A percentile compares a stretch with the other conserved stretches of the same genome.
Conservation (phyloP, 352 stramenopile genomes). For the Phytophthora tentaculata region DNA sequence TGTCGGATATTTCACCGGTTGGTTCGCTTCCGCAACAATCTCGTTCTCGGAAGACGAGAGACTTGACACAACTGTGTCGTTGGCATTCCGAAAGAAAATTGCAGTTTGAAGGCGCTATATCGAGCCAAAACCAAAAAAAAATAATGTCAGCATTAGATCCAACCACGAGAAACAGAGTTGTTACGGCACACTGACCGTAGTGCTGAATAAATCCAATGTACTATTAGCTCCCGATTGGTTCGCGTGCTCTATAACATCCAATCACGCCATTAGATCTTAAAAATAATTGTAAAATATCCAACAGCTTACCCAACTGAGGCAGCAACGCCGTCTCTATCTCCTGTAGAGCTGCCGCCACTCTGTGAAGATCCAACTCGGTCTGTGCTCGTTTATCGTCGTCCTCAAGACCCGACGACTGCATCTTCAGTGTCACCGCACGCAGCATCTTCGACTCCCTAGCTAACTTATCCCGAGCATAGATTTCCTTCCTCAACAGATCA, state of each 20-base stretch:
- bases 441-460: constrained; percentile 27
- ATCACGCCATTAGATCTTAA: background rate
- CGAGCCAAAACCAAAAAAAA: constrained; percentile 1
- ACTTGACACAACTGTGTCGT: constrained; percentile 55
- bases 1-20: constrained; percentile 23
- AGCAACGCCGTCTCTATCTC: constrained; percentile 47
- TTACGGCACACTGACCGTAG: constrained; percentile 49
- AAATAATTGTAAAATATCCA: constrained; percentile 15
- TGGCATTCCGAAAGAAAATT: constrained; percentile 78
- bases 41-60: constrained; percentile 60
- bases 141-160: background rate
- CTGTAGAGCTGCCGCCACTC: constrained; percentile 49
- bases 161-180: background rate
- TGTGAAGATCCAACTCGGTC: constrained; percentile 43
- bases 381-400: constrained; percentile 52
- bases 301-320: constrained; percentile 44
- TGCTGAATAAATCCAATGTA: constrained; percentile 61
- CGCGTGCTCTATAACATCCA: constrained; percentile 40
- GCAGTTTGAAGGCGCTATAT: constrained; percentile 67
- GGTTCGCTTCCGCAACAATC: constrained; percentile 53
- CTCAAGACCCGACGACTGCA: constrained; percentile 41
- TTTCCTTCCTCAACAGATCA: constrained; percentile 44
- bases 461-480: constrained; percentile 40
- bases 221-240: constrained; percentile 40
- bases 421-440: constrained; percentile 37